These are phyloP conservation scores for Rostrohypoxylon terebratum DNA, from an alignment of 495 filamentous ascomycete species.

Conservation along the genomic window DNA sequence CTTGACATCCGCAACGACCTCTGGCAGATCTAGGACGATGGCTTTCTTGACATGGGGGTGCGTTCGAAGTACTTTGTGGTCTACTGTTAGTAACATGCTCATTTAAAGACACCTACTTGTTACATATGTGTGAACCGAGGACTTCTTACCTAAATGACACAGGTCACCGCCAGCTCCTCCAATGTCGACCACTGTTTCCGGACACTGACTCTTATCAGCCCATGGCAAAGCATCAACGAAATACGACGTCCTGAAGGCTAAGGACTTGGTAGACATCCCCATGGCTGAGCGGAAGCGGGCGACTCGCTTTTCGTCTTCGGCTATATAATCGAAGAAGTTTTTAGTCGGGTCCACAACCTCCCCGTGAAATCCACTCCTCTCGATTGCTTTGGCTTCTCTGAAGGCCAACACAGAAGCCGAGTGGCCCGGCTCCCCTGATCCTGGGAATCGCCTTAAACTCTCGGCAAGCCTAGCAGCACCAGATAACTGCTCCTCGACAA, in stretches of 20 bases:
- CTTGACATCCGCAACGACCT: constrained; percentile 36
- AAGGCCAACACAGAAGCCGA: constrained; percentile 36
- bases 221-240: constrained; percentile 55
- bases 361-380: constrained; percentile 12
- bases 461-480: constrained; percentile 42
- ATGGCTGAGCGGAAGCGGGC: constrained; percentile 60
- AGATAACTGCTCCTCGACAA: constrained; percentile 56
- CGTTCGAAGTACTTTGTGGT: constrained; percentile 32
- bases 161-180: constrained; percentile 53
- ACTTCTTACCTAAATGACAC: constrained; percentile 34
- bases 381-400: constrained; percentile 16
- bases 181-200: constrained; percentile 56
- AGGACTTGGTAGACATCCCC: constrained; percentile 50
- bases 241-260: constrained; percentile 51
- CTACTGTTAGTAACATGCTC: not conserved
- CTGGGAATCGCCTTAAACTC: constrained; percentile 44
- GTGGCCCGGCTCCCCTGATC: constrained; percentile 43
- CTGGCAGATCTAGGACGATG: constrained; percentile 33
- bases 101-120: not conserved
- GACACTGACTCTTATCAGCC: constrained; percentile 45
- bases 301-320: constrained; percentile 48
- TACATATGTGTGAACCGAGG: not conserved
- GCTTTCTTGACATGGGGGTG: constrained; percentile 45
- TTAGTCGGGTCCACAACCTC: constrained; percentile 39
- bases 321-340: constrained; percentile 53